phyloP scores from a whole-genome alignment of 768 basidiomycete species.

The Boletus subparvulus region DNA sequence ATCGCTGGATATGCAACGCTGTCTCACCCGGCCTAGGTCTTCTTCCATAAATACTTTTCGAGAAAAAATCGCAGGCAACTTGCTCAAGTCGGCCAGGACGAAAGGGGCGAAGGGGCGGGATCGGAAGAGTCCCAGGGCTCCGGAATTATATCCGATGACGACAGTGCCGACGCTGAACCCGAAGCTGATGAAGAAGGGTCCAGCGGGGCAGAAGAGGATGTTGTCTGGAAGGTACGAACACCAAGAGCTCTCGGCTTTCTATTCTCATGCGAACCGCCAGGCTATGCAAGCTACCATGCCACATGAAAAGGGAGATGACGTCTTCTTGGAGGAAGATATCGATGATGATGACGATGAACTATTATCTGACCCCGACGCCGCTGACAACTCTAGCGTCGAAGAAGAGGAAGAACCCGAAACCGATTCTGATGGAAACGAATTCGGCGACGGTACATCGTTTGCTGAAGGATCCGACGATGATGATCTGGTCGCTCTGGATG shows the following conservation, averaged over 20 bases:
- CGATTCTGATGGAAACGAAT: conserved; percentile 34
- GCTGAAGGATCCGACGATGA: conserved; percentile 72
- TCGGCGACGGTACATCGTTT: conserved; percentile 50
- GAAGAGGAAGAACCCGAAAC: conserved; percentile 29
- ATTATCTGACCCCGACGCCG: conserved; percentile 28
- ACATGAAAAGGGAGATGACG: conserved; percentile 49
- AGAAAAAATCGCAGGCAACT: conserved; percentile 60
- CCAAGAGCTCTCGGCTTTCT: not conserved
- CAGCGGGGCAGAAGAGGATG: conserved; percentile 59
- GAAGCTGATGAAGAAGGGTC: conserved; percentile 41
- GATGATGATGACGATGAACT: conserved; percentile 25
- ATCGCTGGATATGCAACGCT: not conserved
- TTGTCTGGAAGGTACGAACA: conserved; percentile 80
- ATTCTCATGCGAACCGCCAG: conserved; percentile 38
- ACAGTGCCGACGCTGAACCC: conserved; percentile 24
- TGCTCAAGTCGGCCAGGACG: conserved; percentile 41
- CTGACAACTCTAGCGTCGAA: conserved; percentile 33
- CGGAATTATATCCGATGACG: conserved; percentile 20
- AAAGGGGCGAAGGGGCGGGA: conserved; percentile 21
- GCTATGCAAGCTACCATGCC: conserved; percentile 91
- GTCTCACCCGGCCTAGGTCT: conserved; percentile 49
- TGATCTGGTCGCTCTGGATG: conserved; percentile 58
- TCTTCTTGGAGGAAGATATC: conserved; percentile 39
- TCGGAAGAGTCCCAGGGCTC: conserved; percentile 26
- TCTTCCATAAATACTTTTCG: conserved; percentile 90